Evolutionary conservation across 176 grass and related monocot species (phyloP).

Genomic region (Oryza longistaminata): DNA sequence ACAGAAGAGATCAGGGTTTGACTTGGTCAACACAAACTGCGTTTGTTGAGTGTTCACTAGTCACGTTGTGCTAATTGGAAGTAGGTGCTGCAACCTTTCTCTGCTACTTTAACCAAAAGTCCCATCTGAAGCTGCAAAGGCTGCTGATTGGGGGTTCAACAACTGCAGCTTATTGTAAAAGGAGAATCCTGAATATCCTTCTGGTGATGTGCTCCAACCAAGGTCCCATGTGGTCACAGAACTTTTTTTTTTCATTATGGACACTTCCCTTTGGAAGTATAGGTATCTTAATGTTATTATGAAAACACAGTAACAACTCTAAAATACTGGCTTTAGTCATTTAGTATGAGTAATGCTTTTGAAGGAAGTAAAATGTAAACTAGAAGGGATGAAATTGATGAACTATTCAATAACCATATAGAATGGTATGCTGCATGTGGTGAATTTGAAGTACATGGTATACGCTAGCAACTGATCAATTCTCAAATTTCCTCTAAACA

Average conservation of each 20-base stretch:
- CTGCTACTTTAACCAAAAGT: background rate
- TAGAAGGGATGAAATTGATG: background rate
- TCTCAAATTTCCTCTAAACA: background rate
- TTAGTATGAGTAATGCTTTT: background rate
- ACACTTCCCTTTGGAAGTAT: background rate
- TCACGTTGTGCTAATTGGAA: background rate
- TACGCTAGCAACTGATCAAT: background rate
- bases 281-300: background rate
- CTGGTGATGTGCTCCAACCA: background rate
- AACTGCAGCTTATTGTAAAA: background rate
- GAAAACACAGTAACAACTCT: background rate
- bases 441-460: constrained; percentile 10
- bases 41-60: constrained; percentile 12
- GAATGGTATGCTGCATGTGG: background rate
- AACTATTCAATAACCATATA: background rate
- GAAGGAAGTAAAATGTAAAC: background rate
- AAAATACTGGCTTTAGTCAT: background rate
- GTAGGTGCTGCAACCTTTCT: background rate
- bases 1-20: background rate
- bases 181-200: background rate
- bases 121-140: background rate
- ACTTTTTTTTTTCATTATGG: background rate
- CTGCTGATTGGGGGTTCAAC: background rate
- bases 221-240: background rate
- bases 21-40: constrained; percentile 23